Percentiles rank a stretch among this genome's conserved stretches.
phyloP scores from a whole-genome alignment of 306 rosid genomes.

The Acacia crassicarpa region DNA sequence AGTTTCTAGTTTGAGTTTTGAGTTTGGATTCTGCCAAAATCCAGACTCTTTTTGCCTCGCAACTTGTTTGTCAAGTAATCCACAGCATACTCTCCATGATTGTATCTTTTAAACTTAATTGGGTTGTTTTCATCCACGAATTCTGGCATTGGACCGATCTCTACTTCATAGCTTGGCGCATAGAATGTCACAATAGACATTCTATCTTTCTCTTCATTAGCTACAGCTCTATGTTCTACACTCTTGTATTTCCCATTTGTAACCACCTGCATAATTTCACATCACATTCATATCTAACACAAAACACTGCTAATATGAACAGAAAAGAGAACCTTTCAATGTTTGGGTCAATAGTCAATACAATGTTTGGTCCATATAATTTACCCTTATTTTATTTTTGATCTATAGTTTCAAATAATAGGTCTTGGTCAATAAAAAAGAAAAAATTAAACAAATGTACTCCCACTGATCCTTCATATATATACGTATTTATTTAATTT shows the following conservation, averaged over 20 bases:
- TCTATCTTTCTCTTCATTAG: constrained; percentile 65
- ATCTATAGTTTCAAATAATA: too few relatives aligned
- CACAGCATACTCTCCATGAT: constrained; percentile 88
- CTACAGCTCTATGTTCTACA: constrained; percentile 96
- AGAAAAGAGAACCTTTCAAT: too few relatives aligned
- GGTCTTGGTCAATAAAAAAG: too few relatives aligned
- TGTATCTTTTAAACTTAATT: constrained; percentile 75
- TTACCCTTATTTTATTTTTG: too few relatives aligned
- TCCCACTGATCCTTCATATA: too few relatives aligned
- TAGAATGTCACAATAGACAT: constrained; percentile 81
- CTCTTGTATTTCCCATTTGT: constrained; percentile 92
- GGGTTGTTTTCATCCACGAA: constrained; percentile 63
- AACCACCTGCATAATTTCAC: constrained; percentile 58
- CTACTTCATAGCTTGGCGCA: constrained; percentile 89
- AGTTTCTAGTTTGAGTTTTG: constrained; percentile 16
- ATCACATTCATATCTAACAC: too few relatives aligned
- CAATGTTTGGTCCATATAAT: too few relatives aligned
- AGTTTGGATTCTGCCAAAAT: constrained; percentile 65
- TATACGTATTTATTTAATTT: too few relatives aligned
- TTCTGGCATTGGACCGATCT: constrained; percentile 82
- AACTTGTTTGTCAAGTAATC: constrained; percentile 84
- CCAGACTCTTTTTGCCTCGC: constrained; percentile 80
- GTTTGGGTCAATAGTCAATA: too few relatives aligned
- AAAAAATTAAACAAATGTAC: too few relatives aligned
- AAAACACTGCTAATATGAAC: too few relatives aligned